Base-by-base conservation (phyloP, 768 basidiomycete species). In the Mycena rosella region DNA sequence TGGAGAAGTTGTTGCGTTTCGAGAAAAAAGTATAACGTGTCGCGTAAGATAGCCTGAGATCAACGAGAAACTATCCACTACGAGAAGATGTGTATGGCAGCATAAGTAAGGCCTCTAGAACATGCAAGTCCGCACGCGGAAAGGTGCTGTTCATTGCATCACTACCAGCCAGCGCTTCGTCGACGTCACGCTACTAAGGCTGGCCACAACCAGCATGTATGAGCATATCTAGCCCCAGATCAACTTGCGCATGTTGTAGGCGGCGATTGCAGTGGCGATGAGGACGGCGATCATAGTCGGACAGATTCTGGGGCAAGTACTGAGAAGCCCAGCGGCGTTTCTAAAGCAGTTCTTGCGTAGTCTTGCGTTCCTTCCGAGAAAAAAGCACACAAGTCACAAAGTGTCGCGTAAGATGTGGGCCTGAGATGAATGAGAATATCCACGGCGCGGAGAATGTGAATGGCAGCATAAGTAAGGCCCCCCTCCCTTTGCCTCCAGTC, bases 101-200 rank as follows among this genome's bases (percentile, higher is more conserved):
- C n/a, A n/a, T 34, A 32, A 27, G 59, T 32, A 34, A 29, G 36
- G 63, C 55, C 53, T 56, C 62, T 15, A 62, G 52, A 62, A 62
- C 62, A 63, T 63, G 52, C 44, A 48, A 32, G 62, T 53, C 62
- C 47, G 38, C 40, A 56, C 38, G 42, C 60, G 49, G 60, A 61
- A n/a, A 8, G 34, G 34, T 8, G 17, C 38, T 15, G 6, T 34
- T 34, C 6, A 34, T 34, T n/a, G n/a, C 32, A 11, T 6, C 32
- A 34, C 5, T 11, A n/a, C n/a, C n/a, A n/a, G n/a, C n/a, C n/a
- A n/a, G n/a, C n/a, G n/a, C n/a, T n/a, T n/a, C n/a, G n/a, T n/a
- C n/a, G n/a, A n/a, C n/a, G n/a, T n/a, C n/a, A n/a, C n/a, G n/a
- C n/a, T n/a, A n/a, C n/a, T n/a, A n/a, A n/a, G n/a, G n/a, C n/a